Evolutionary conservation across 768 basidiomycete species (phyloP), one percentile per base, ranked within the genome.

Genomic region (Leucocoprinus leucothites): DNA sequence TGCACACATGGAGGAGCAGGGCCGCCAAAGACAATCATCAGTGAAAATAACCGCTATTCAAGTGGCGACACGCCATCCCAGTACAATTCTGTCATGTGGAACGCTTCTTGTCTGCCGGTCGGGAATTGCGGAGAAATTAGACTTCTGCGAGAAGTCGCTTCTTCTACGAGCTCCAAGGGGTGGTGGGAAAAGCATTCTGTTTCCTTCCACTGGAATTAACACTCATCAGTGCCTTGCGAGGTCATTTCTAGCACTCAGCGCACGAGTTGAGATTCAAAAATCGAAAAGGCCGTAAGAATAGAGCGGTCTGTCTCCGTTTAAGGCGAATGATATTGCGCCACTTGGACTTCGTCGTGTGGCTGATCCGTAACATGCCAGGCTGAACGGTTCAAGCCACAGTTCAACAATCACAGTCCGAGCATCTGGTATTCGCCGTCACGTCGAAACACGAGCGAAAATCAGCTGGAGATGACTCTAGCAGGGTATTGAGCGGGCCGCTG

Each of bases 61-160:
- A 49, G 31, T 34, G 7, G 24, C 35, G 54, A 35, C 54, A 36
- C 40, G n/a, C 16, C 14, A 28, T 43, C 34, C 26, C 28, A 48
- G 31, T 40, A 43, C 44, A 43, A 41, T 42, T 18, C 14, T 35
- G 46, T 56, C 54, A 49, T 56, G 47, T 48, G 54, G 31, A 35
- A 26, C 9, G 35, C 18, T 9, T 16, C 38, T 46, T 24, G 41
- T 34, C 28, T 21, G 35, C 24, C 34, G 26, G n/a, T 43, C 28
- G 28, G 38, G 40, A 35, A 56, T 43, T 38, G 25, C 48, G 47
- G 54, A 56, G 38, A 53, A 56, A 56, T 49, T 42, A 36, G 41
- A 49, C 31, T 56, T 56, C 48, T 56, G 36, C 35, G 18, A 48
- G 53, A 55, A 55, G 53, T 25, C 41, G 5, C 13, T 36, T 13